Evolutionary conservation across 345 rosid species (phyloP).

Genomic region (Salix brachista): DNA sequence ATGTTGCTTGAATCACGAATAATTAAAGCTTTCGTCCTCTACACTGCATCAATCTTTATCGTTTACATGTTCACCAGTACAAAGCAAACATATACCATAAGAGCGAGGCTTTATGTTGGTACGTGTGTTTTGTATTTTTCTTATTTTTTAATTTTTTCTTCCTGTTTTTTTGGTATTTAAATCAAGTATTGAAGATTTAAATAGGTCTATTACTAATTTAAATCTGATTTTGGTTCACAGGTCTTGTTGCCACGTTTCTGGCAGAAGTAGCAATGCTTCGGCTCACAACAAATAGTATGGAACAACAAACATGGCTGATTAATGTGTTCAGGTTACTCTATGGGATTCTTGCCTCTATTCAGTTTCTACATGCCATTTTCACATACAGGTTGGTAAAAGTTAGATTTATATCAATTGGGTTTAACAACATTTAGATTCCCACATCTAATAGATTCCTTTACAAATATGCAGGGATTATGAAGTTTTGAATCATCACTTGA

Average conservation of each 20-base stretch:
- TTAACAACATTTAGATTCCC: neutral
- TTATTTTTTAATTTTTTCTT: neutral
- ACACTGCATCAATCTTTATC: constrained; percentile 49
- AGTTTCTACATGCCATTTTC: constrained; percentile 57
- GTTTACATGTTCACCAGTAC: constrained; percentile 90
- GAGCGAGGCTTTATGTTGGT: constrained; percentile 77
- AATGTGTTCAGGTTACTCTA: constrained; percentile 40
- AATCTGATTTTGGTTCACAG: constrained; percentile 28
- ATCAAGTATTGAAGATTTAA: no score
- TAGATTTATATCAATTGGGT: no score
- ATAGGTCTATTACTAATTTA: neutral
- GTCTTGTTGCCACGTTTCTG: constrained; percentile 48
- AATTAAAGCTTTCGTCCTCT: constrained; percentile 70
- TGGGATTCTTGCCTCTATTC: constrained; percentile 37
- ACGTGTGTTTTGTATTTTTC: constrained; percentile 6
- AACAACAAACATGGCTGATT: constrained; percentile 43
- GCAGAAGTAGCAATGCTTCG: constrained; percentile 54
- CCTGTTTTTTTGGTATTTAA: no score
- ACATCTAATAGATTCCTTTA: neutral
- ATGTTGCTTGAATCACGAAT: constrained; percentile 75
- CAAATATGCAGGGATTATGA: constrained; percentile 62
- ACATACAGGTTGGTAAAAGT: constrained; percentile 51
- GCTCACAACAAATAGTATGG: constrained; percentile 33
- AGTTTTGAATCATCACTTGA: constrained; percentile 59
- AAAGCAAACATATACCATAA: constrained; percentile 72